Percentiles rank a stretch among this genome's conserved stretches.
These are phyloP conservation scores for Mycena capillaripes DNA, from an alignment of 768 basidiomycete genomes.

Conservation along the genomic window DNA sequence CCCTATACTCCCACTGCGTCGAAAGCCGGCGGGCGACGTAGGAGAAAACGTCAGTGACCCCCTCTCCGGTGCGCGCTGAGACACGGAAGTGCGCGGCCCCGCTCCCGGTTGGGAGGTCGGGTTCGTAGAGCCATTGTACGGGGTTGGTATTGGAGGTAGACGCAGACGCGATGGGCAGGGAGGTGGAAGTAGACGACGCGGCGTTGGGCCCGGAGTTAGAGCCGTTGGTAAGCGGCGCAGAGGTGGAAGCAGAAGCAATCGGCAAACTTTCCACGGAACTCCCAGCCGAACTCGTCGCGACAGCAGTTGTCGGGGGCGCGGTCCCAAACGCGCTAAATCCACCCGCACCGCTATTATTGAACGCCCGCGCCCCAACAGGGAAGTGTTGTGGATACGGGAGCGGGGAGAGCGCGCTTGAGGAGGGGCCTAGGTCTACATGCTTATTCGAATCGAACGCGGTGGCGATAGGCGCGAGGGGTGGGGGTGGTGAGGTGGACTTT, in stretches of 20 bases:
- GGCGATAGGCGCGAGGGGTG: not conserved
- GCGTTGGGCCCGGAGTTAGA: slow-evolving; percentile 31
- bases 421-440: not conserved
- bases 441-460: not conserved
- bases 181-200: not conserved
- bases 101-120: slow-evolving; percentile 46
- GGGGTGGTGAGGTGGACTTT: not conserved
- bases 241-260: not conserved
- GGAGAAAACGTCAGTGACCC: slow-evolving; percentile 81
- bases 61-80: slow-evolving; percentile 83
- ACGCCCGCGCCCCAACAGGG: slow-evolving; percentile 28
- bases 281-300: not conserved
- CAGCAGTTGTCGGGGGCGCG: not conserved
- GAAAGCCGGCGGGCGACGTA: slow-evolving; percentile 76
- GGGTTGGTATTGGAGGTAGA: not conserved
- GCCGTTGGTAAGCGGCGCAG: not conserved
- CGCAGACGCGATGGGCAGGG: not conserved
- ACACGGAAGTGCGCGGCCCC: slow-evolving; percentile 81
- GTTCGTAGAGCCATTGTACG: slow-evolving; percentile 32
- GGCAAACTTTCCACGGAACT: not conserved
- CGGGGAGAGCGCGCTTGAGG: slow-evolving; percentile 26
- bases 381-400: slow-evolving; percentile 33
- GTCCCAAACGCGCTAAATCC: not conserved
- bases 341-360: not conserved
- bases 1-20: not conserved